Conservation (phyloP, 2,329 filamentous ascomycete species). For the Sordariomycetes sp. region DNA sequence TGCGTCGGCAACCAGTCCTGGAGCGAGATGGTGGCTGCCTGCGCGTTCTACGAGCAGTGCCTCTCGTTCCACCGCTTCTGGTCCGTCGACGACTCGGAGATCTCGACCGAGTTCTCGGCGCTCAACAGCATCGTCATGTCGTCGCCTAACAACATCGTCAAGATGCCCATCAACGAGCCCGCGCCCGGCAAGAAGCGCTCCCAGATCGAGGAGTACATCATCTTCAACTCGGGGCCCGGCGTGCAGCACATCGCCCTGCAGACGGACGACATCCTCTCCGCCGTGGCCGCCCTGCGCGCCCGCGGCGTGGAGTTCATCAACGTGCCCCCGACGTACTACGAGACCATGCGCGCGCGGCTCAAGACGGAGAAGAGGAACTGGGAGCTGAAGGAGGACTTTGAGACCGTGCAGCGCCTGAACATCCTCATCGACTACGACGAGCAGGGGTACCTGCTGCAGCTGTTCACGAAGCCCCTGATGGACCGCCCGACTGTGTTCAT, state of each 20-base stretch:
- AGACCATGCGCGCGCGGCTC: slow-evolving; percentile 61
- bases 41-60: slow-evolving; percentile 71
- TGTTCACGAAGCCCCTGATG: slow-evolving; percentile 82
- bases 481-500: slow-evolving; percentile 92
- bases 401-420: slow-evolving; percentile 63
- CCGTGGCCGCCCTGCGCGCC: slow-evolving; percentile 70
- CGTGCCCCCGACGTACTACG: slow-evolving; percentile 81
- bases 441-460: slow-evolving; percentile 68
- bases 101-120: slow-evolving; percentile 86
- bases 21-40: slow-evolving; percentile 67
- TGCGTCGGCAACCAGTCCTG: slow-evolving; percentile 97
- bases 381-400: slow-evolving; percentile 70
- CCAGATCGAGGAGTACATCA: slow-evolving; percentile 88
- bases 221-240: slow-evolving; percentile 81
- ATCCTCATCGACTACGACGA: slow-evolving; percentile 96
- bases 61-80: slow-evolving; percentile 96
- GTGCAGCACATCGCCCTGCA: slow-evolving; percentile 90
- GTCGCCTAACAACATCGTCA: slow-evolving; percentile 73
- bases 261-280: slow-evolving; percentile 66
- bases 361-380: slow-evolving; percentile 49
- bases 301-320: slow-evolving; percentile 88
- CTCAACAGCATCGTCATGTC: slow-evolving; percentile 87
- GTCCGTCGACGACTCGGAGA: slow-evolving; percentile 88
- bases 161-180: slow-evolving; percentile 98
- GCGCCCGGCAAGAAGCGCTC: slow-evolving; percentile 81